Percentiles rank a stretch among this genome's conserved stretches.
Evolutionary conservation across 148 eudicot genomes (phyloP).

Genomic region (Rhododendron mucronatum): DNA sequence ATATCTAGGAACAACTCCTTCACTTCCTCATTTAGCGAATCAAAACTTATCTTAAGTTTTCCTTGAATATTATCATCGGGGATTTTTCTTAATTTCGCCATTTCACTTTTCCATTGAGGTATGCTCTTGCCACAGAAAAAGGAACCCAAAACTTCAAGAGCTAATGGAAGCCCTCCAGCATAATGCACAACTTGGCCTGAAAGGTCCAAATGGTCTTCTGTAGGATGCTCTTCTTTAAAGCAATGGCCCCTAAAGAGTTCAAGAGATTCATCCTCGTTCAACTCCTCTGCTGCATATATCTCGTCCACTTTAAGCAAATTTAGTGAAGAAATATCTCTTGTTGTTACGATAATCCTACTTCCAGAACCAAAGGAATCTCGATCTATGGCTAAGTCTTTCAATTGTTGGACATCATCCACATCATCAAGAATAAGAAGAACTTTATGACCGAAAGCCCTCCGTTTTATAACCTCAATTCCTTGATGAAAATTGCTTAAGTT

Average conservation of each 20-base stretch:
- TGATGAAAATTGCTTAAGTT: neutral
- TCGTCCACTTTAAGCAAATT: neutral
- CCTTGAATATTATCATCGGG: neutral
- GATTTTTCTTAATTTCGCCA: neutral
- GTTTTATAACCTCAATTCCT: slow-evolving; percentile 4
- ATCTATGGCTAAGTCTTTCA: neutral
- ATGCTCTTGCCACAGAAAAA: neutral
- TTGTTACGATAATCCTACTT: slow-evolving; percentile 5
- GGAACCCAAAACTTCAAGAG: neutral
- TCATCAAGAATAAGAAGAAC: slow-evolving; percentile 14
- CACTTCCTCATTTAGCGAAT: neutral
- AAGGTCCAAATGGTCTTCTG: neutral
- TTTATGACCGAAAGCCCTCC: neutral
- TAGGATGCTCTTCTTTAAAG: neutral
- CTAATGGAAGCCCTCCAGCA: neutral
- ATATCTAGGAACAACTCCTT: neutral
- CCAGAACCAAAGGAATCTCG: neutral
- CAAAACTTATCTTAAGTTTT: neutral
- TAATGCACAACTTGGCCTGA: neutral
- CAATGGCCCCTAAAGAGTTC: neutral
- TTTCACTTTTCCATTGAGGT: neutral
- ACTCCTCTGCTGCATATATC: neutral
- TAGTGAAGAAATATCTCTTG: neutral
- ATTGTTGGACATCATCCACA: neutral
- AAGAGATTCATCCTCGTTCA: neutral